Percentiles rank a stretch among this genome's conserved stretches.
These are phyloP conservation scores for Diaporthe aspalathi DNA, from an alignment of 2,329 filamentous ascomycete species.

Conservation along the genomic window DNA sequence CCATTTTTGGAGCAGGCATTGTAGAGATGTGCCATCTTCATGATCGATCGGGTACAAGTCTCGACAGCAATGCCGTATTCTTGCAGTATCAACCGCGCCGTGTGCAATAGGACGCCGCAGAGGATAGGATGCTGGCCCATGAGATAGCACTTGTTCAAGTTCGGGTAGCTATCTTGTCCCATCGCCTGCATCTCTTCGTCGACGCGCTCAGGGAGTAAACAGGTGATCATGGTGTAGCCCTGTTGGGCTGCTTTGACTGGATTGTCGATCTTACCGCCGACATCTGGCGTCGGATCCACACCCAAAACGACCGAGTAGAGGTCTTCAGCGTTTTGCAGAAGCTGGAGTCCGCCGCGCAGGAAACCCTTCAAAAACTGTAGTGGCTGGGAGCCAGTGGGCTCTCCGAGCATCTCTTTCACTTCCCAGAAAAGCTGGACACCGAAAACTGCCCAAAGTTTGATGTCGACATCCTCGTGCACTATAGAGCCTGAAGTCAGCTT, in stretches of 20 bases:
- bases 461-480: constrained; percentile 26
- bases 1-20: neutral
- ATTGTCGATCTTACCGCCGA: neutral
- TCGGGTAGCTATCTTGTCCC: constrained; percentile 9
- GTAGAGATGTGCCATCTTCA: constrained; percentile 26
- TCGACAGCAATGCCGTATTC: constrained; percentile 10
- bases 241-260: neutral
- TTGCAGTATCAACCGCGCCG: constrained; percentile 16
- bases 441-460: constrained; percentile 28
- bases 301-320: neutral
- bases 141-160: constrained; percentile 18
- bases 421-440: constrained; percentile 25
- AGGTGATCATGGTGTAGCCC: constrained; percentile 1
- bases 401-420: neutral
- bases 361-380: neutral
- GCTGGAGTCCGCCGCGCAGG: neutral
- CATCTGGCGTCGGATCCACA: neutral
- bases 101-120: constrained; percentile 16
- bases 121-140: constrained; percentile 16
- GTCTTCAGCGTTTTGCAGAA: neutral
- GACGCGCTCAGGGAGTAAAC: constrained; percentile 9
- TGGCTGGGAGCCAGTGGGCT: neutral
- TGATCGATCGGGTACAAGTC: constrained; percentile 4
- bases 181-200: constrained; percentile 15
- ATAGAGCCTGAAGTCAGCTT: neutral